Conservation (phyloP, 495 filamentous ascomycete genomes). For the Massariosphaeria phaeospora region DNA sequence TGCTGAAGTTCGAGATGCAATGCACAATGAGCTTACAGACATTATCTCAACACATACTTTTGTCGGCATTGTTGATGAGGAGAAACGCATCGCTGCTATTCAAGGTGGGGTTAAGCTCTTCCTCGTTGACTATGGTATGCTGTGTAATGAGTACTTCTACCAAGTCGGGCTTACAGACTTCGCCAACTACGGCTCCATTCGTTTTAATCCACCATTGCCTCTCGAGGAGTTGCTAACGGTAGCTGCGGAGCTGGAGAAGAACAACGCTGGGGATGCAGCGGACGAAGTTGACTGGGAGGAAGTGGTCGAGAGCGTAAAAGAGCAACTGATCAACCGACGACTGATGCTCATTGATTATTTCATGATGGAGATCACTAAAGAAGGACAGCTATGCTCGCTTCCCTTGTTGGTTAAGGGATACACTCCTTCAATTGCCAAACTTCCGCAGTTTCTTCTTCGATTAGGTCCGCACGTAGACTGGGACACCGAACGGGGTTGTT, state of each 20-base stretch:
- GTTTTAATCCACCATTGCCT: conserved; percentile 68
- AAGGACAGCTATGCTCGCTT: conserved; percentile 71
- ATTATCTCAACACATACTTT: conserved; percentile 87
- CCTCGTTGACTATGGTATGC: conserved; percentile 88
- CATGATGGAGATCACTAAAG: conserved; percentile 69
- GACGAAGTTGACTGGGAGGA: conserved; percentile 60
- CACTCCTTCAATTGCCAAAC: conserved; percentile 73
- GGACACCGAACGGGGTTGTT: conserved; percentile 78
- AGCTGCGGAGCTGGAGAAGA: conserved; percentile 65
- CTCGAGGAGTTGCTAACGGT: conserved; percentile 66
- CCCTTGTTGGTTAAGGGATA: conserved; percentile 89
- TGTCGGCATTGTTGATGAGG: conserved; percentile 86
- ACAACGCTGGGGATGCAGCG: conserved; percentile 38
- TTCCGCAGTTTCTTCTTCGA: conserved; percentile 82
- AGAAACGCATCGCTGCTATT: conserved; percentile 80
- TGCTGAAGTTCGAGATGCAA: conserved; percentile 69
- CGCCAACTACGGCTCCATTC: conserved; percentile 85
- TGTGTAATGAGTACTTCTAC: conserved; percentile 91
- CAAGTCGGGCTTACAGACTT: conserved; percentile 95
- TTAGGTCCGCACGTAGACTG: conserved; percentile 88
- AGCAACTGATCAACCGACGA: conserved; percentile 63
- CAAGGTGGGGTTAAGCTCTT: conserved; percentile 91
- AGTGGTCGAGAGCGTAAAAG: conserved; percentile 57
- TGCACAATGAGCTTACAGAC: conserved; percentile 87
- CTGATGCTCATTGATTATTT: conserved; percentile 95